phyloP scores from a whole-genome alignment of 495 filamentous ascomycete species.

The Hypoxylon intermedium region DNA sequence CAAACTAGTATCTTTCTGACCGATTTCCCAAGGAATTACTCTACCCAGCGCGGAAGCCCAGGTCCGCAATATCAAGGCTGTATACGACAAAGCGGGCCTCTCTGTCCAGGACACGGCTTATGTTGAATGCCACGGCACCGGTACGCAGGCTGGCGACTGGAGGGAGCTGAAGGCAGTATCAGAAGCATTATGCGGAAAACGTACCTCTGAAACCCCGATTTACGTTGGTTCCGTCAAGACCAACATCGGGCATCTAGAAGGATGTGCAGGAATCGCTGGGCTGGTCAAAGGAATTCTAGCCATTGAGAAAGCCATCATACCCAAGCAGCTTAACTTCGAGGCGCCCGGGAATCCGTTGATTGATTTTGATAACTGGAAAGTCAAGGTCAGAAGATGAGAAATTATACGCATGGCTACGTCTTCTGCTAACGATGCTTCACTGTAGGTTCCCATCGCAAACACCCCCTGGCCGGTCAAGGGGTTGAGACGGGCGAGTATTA shows the following conservation, averaged over 20 bases:
- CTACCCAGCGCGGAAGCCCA: slow-evolving; percentile 50
- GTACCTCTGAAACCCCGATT: slow-evolving; percentile 39
- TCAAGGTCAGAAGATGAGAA: slow-evolving; percentile 38
- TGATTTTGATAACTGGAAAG: slow-evolving; percentile 43
- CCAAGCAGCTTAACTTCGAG: slow-evolving; percentile 51
- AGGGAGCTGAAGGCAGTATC: slow-evolving; percentile 58
- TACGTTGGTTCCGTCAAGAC: slow-evolving; percentile 51
- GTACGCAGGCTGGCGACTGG: slow-evolving; percentile 63
- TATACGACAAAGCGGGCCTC: slow-evolving; percentile 52
- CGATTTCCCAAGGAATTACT: slow-evolving; percentile 39
- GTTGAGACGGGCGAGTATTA: slow-evolving; percentile 27
- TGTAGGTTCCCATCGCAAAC: slow-evolving; percentile 14
- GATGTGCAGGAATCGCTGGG: slow-evolving; percentile 52
- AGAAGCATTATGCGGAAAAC: slow-evolving; percentile 48
- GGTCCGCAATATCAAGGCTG: slow-evolving; percentile 57
- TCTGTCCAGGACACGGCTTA: slow-evolving; percentile 52
- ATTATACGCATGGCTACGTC: neutral
- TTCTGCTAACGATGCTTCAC: neutral
- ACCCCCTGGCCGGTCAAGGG: slow-evolving; percentile 22
- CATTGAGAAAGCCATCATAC: slow-evolving; percentile 59
- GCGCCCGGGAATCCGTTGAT: slow-evolving; percentile 50
- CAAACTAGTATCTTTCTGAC: slow-evolving; percentile 6
- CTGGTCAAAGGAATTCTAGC: slow-evolving; percentile 60
- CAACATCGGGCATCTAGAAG: slow-evolving; percentile 55
- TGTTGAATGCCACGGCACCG: slow-evolving; percentile 56